phyloP scores from a whole-genome alignment of 352 stramenopile species.

The Globisporangium orthogonon region DNA sequence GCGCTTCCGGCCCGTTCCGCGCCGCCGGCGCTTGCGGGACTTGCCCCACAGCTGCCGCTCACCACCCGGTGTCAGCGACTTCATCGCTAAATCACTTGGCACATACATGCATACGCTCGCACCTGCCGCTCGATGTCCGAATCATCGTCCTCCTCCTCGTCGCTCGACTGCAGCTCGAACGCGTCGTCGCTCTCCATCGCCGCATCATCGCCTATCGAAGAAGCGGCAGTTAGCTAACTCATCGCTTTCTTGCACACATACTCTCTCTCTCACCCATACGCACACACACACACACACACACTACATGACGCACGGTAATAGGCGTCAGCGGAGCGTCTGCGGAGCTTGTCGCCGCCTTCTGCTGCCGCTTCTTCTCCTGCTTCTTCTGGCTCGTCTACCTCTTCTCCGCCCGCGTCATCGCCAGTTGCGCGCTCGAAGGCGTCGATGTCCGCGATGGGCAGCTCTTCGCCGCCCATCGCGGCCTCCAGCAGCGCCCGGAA shows the following conservation, averaged over 20 bases:
- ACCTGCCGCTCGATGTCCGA: constrained; percentile 78
- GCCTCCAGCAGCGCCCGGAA: constrained; percentile 81
- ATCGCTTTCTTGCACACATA: not conserved
- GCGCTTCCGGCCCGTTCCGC: constrained; percentile 24
- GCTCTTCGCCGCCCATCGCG: constrained; percentile 61
- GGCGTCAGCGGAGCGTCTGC: not conserved
- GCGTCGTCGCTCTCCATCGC: constrained; percentile 43
- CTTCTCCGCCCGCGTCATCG: not conserved
- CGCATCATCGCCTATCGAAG: constrained; percentile 11
- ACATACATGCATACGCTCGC: not conserved
- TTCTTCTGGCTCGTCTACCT: constrained; percentile 12
- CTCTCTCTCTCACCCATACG: no score
- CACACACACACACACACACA: no score
- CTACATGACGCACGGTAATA: constrained; percentile 6
- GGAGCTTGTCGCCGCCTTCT: constrained; percentile 4
- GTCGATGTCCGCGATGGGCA: constrained; percentile 34
- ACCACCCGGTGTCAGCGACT: no score
- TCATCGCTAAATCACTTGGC: no score
- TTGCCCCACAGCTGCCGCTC: constrained; percentile 57
- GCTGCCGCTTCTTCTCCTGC: constrained; percentile 6
- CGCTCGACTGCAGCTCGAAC: constrained; percentile 55
- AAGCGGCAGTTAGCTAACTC: not conserved
- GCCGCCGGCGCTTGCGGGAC: constrained; percentile 45
- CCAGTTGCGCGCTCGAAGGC: constrained; percentile 28
- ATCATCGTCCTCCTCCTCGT: constrained; percentile 71